These are phyloP conservation scores for Nitzschia sp. DNA, from an alignment of 108 stramenopile genomes.

Conservation along the genomic window DNA sequence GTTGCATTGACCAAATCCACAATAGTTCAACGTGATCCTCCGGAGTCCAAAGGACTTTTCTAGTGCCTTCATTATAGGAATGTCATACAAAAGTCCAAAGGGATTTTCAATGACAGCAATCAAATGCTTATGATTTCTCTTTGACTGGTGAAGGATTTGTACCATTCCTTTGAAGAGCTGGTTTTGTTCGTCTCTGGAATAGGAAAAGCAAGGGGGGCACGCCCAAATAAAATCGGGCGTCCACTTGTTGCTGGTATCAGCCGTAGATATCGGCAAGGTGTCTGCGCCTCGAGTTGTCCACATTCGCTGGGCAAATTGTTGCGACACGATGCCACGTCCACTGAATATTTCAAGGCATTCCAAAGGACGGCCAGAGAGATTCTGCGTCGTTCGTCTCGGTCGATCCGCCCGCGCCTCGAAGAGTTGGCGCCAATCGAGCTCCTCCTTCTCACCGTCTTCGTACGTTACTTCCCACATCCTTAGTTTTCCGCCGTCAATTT, in stretches of 20 bases:
- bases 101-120: no score
- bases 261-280: conserved; percentile 1
- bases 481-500: background rate
- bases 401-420: conserved; percentile 1
- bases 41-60: no score
- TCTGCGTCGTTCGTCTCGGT: background rate
- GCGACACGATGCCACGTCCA: conserved; percentile 17
- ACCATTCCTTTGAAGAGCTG: background rate
- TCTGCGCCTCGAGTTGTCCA: conserved; percentile 8
- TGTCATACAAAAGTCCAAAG: no score
- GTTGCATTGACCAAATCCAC: no score
- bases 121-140: no score
- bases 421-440: conserved; percentile 21
- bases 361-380: background rate
- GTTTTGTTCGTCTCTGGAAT: conserved; percentile 6
- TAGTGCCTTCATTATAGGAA: no score
- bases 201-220: conserved; percentile 28
- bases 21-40: no score
- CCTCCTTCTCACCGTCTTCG: conserved; percentile 18
- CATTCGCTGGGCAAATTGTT: background rate
- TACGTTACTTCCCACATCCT: conserved; percentile 17
- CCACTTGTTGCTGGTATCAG: background rate
- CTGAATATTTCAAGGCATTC: conserved; percentile 15
- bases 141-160: no score
- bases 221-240: conserved; percentile 34